Evolutionary conservation across 2,329 filamentous ascomycete species (phyloP), one percentile per base, ranked within the genome.

Genomic region (Fusarium papillatum): DNA sequence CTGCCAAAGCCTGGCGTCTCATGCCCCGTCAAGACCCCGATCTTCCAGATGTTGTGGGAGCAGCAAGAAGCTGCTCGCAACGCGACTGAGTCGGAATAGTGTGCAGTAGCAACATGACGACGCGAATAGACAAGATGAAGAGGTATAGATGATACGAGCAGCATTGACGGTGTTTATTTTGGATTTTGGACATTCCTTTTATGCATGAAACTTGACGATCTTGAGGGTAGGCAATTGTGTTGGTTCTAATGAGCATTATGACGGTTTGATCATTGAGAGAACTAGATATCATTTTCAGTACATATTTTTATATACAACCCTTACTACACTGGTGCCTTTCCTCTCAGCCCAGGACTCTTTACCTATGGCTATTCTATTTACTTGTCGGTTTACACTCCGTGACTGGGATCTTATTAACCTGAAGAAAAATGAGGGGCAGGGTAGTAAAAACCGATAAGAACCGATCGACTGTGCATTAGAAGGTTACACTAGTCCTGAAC

Each of bases 321-420:
- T 6, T 16, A 57, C 22, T 16, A 16, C 19, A 31, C 16, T 31
- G 6, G 0, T n/a, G 13, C 13, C 2, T 14, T n/a, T n/a, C 26
- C 22, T 48, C 5, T 14, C 4, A 5, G 16, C 22, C 14, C 5
- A 6, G 5, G 9, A 5, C 4, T n/a, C n/a, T 31, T 9, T 29
- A 0, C 8, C 16, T 16, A 2, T 4, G 24, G 2, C 24, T 17
- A 5, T 5, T 2, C 26, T 34, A 34, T 9, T 22, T 6, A 4
- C 19, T 34, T 22, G 17, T 34, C 3, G 5, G 19, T 22, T 34
- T 55, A 36, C 14, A 13, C 34, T 36, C 34, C 34, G 13, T 36
- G 34, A 2, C 34, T 36, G 11, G 1, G 13, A 36, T 36, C 34
- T 36, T 14, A 36, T 36, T 16, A 36, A 6, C 34, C 34, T 36